Percentiles rank a stretch among this genome's conserved stretches.
Evolutionary conservation across 2,329 filamentous ascomycete genomes (phyloP).

Genomic region (Monilinia fructigena): DNA sequence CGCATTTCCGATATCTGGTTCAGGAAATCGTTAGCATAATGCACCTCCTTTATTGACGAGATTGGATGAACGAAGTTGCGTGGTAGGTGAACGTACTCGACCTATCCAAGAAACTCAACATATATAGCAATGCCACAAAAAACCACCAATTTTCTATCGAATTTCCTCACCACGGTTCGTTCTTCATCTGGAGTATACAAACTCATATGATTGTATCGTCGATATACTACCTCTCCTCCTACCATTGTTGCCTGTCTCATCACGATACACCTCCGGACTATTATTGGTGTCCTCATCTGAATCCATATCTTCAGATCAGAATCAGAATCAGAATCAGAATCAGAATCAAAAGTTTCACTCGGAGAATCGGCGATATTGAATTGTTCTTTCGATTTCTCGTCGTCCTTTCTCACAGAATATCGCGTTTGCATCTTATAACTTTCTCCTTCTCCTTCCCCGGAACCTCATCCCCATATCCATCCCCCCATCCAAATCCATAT

Average conservation of each 20-base stretch:
- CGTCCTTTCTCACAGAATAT: slow-evolving; percentile 23
- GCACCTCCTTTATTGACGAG: background rate
- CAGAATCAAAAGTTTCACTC: slow-evolving; percentile 3
- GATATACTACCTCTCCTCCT: slow-evolving; percentile 36
- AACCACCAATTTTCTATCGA: slow-evolving; percentile 74
- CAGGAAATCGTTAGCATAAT: background rate
- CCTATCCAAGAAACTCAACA: slow-evolving; percentile 82
- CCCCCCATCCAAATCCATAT: slow-evolving; percentile 20
- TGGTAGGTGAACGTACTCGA: slow-evolving; percentile 58
- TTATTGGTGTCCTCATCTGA: background rate
- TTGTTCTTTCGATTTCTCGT: slow-evolving; percentile 6
- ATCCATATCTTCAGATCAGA: slow-evolving; percentile 18
- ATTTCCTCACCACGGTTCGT: slow-evolving; percentile 64
- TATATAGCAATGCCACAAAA: slow-evolving; percentile 83
- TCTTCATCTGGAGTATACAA: slow-evolving; percentile 71
- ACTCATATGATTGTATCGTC: slow-evolving; percentile 46
- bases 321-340: slow-evolving; percentile 7
- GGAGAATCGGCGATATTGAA: background rate
- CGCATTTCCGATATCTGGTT: slow-evolving; percentile 60
- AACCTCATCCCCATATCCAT: slow-evolving; percentile 17
- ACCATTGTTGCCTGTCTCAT: slow-evolving; percentile 22
- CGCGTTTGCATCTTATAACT: slow-evolving; percentile 30
- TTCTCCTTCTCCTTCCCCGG: slow-evolving; percentile 22
- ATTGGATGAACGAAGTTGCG: background rate
- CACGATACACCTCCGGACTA: background rate